Evolutionary conservation across 2,329 filamentous ascomycete genomes (phyloP), one percentile per base, ranked within the genome.

Genomic region (Colletotrichum higginsianum): DNA sequence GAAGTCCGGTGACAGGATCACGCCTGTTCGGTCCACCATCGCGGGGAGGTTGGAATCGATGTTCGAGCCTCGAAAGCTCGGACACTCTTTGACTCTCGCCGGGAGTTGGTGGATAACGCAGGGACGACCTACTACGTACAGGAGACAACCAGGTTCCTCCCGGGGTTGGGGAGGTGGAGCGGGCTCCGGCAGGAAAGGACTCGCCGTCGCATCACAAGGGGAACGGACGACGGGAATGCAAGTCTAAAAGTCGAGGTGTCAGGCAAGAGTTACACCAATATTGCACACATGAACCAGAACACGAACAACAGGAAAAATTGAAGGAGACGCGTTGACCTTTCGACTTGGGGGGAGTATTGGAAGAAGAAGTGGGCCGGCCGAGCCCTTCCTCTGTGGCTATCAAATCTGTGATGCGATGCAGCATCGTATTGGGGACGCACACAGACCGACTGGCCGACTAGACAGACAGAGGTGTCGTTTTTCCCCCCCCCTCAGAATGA

Each of bases 21-120:
- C 46, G 60, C 58, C 69, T 61, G 58, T 55, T 49, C 53, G 60
- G 58, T 60, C 66, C 69, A 60, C 57, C n/a, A 30, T 44, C 21
- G 38, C 13, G 30, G 26, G 52, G 47, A 52, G 58, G 58, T 63
- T 38, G 35, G 58, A 52, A 57, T 61, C 64, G 57, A 65, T 46
- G 64, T 68, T 71, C 57, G 58, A 63, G 64, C 68, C 68, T 68
- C 53, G 38, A 67, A 63, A 63, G 68, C 65, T 71, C 68, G 53
- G 68, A 55, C 68, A 46, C 52, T 68, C 65, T 68, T 68, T 71
- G 65, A 71, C 68, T 65, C 52, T 71, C 44, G 18, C 16, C 35
- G 21, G 30, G 21, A 42, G 21, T 46, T 46, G 21, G 40, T 47
- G 57, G 4, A 30, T 26, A 56, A n/a, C 53, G 35, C 35, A 57